Conservation (phyloP, 140 eudicot species). For the Flaveria floridana region DNA sequence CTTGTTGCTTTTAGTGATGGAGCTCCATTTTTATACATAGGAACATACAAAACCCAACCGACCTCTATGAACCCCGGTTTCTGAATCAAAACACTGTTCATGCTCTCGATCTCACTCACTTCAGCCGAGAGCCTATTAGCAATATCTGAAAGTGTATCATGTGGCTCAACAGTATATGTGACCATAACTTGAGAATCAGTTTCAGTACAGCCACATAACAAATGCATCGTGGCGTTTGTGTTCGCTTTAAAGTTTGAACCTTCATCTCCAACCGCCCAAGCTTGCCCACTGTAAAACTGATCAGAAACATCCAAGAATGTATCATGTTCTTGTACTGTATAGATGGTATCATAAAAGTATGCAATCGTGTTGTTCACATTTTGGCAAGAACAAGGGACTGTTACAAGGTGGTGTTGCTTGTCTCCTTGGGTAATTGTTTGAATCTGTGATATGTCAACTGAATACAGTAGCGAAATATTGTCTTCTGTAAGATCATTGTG, state of each 20-base stretch:
- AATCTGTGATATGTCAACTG: conserved; percentile 50
- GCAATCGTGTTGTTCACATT: conserved; percentile 48
- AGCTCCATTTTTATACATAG: conserved; percentile 62
- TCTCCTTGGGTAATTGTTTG: conserved; percentile 33
- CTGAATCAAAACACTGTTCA: conserved; percentile 43
- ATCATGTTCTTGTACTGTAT: conserved; percentile 38
- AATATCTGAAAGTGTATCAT: conserved; percentile 55
- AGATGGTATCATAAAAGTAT: conserved; percentile 57
- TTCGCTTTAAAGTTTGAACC: conserved; percentile 11
- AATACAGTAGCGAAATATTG: conserved; percentile 45
- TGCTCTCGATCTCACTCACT: conserved; percentile 44
- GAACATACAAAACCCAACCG: conserved; percentile 75
- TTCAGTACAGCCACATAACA: conserved; percentile 66
- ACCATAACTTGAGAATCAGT: conserved; percentile 50
- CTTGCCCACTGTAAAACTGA: conserved; percentile 58
- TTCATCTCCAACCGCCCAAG: conserved; percentile 51
- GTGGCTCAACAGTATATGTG: conserved; percentile 58
- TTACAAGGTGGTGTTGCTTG: conserved; percentile 46
- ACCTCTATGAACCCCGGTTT: conserved; percentile 39
- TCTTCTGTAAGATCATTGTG: conserved; percentile 50
- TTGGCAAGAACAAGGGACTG: conserved; percentile 67
- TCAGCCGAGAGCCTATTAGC: conserved; percentile 52
- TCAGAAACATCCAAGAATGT: conserved; percentile 48
- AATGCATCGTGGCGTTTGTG: conserved; percentile 40
- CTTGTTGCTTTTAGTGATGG: conserved; percentile 30